Conservation (phyloP, 768 basidiomycete genomes). For the Tricholoma bakamatsutake region DNA sequence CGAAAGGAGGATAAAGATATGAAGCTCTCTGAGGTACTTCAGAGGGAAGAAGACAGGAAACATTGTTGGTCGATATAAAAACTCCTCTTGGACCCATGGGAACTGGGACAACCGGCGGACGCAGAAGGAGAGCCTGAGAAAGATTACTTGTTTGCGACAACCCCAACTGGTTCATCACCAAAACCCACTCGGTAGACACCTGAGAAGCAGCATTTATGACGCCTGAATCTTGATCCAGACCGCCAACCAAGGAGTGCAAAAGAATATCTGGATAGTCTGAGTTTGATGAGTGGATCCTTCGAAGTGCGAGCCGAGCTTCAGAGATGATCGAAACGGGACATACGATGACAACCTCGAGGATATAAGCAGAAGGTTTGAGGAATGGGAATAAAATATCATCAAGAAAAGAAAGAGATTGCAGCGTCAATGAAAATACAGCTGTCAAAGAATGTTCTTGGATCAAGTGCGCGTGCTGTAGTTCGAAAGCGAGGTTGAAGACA, state of each 20-base stretch:
- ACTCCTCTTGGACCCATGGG: constrained; percentile 40
- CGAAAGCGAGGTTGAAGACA: not conserved
- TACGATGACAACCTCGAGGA: constrained; percentile 43
- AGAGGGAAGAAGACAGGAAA: constrained; percentile 27
- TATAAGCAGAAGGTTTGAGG: constrained; percentile 24
- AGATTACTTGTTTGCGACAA: constrained; percentile 27
- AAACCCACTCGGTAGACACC: constrained; percentile 41
- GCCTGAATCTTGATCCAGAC: constrained; percentile 17
- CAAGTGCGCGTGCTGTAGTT: not conserved
- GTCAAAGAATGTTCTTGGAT: constrained; percentile 33
- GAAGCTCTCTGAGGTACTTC: constrained; percentile 31
- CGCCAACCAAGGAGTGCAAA: constrained; percentile 25
- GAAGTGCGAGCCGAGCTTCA: constrained; percentile 31
- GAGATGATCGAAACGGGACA: constrained; percentile 33
- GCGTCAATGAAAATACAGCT: constrained; percentile 42
- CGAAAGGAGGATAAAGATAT: constrained; percentile 59
- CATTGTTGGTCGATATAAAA: constrained; percentile 15
- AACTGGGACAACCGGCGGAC: constrained; percentile 28
- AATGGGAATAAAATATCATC: constrained; percentile 33
- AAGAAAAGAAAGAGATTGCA: constrained; percentile 26
- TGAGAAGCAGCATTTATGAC: constrained; percentile 32
- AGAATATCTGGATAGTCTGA: constrained; percentile 37
- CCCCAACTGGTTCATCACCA: constrained; percentile 46
- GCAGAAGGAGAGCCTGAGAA: constrained; percentile 34
- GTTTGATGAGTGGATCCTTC: constrained; percentile 22